Evolutionary conservation across 352 stramenopile genomes (phyloP), one percentile per base, ranked within the genome.

Genomic region (Pythium apleroticum): DNA sequence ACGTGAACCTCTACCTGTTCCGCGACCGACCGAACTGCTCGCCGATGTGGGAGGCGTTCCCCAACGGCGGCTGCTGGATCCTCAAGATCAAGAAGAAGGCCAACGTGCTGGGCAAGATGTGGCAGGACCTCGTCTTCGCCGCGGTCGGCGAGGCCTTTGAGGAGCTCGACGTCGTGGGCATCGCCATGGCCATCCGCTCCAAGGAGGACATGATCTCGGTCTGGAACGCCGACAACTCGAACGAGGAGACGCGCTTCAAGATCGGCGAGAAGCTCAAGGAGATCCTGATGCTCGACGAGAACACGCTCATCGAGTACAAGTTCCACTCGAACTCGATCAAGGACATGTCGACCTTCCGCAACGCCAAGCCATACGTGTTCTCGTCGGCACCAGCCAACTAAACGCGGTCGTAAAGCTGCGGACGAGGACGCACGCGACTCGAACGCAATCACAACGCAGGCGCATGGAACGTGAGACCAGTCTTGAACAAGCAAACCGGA

Each of bases 281-380:
- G 74, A 95, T 98, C 60, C 77, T 98, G 52, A 96, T 97, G 81
- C 80, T 98, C 41, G 92, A 98, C 74, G 90, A 91, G 43, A 96
- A 96, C 72, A 98, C 92, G 64, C 80, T 98, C 60, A 96, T 98
- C 59, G 92, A 98, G 78, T 98, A 98, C 84, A 98, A 98, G 77
- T 93, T 97, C 72, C 90, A 97, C 77, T 77, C 90, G 33, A 92
- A 96, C 73, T 95, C 85, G 71, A 95, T 98, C 71, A 80, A 90
- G 57, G 92, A 98, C 78, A 96, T 96, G 84, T 97, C 87, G 59
- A 97, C 92, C 17, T 98, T 97, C 79, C 86, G 92, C 63, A 97
- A 97, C 71, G 90, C 90, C 62, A 96, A 97, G 80, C 78, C 86
- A 28, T 97, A 97, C 73, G 90, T 97, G 48, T 97, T 97, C 58